phyloP scores from a whole-genome alignment of 208 protist species.

The Borovskyia barvae region DNA sequence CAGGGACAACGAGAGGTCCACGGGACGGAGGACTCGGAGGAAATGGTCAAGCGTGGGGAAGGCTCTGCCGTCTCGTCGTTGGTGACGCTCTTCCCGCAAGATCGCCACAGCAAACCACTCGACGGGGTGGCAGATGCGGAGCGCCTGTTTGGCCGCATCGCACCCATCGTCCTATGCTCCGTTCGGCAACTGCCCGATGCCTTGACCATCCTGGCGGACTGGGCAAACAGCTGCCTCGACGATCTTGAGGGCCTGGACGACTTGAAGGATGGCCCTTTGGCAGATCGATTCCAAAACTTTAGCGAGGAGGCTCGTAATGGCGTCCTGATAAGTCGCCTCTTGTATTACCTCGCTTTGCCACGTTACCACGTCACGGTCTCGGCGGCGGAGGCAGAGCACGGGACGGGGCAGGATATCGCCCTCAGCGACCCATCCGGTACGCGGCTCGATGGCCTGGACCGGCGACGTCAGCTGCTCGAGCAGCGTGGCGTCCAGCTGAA shows the following conservation, averaged over 20 bases:
- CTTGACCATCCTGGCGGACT: conserved; percentile 79
- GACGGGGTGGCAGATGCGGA: conserved; percentile 39
- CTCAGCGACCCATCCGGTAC: conserved; percentile 5
- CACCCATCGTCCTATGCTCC: conserved; percentile 75
- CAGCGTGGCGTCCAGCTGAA: conserved; percentile 83
- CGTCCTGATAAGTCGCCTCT: conserved; percentile 75
- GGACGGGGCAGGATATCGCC: neutral
- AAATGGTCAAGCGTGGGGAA: neutral
- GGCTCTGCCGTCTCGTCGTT: neutral
- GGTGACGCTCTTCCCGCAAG: neutral
- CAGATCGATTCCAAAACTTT: conserved; percentile 67
- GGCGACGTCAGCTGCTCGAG: conserved; percentile 69
- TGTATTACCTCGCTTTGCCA: conserved; percentile 87
- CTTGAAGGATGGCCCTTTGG: conserved; percentile 67
- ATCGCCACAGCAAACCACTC: neutral
- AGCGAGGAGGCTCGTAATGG: conserved; percentile 82
- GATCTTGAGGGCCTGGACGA: conserved; percentile 83
- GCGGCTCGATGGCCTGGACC: conserved; percentile 22
- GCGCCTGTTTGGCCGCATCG: conserved; percentile 77
- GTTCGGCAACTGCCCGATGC: conserved; percentile 68
- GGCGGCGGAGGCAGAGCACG: conserved; percentile 4
- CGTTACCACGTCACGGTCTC: conserved; percentile 54
- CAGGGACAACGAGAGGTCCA: neutral
- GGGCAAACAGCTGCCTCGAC: conserved; percentile 84
- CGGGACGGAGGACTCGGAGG: too few species aligned